Percentiles rank a stretch among this genome's conserved stretches.
phyloP scores from a whole-genome alignment of 2,329 filamentous ascomycete genomes.

The Elsinoe ampelina region DNA sequence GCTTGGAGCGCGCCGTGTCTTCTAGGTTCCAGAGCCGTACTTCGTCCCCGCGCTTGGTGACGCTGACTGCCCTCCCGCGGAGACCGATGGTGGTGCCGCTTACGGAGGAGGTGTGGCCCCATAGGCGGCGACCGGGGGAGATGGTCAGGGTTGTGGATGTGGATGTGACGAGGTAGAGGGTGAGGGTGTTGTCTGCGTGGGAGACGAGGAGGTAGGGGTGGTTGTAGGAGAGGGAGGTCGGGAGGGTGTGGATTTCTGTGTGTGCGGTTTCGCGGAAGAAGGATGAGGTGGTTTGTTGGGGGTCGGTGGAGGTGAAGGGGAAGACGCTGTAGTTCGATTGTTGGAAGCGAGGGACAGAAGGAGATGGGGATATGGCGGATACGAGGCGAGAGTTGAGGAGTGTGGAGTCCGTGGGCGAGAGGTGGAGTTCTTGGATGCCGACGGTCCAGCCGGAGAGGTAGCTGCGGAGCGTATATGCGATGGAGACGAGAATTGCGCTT shows the following conservation, averaged over 20 bases:
- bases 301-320: slow-evolving; percentile 18
- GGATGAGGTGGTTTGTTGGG: slow-evolving; percentile 15
- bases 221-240: slow-evolving; percentile 44
- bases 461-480: slow-evolving; percentile 76
- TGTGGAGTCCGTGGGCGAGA: slow-evolving; percentile 42
- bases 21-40: slow-evolving; percentile 81
- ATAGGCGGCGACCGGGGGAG: slow-evolving; percentile 64
- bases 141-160: slow-evolving; percentile 57
- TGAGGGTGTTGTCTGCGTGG: slow-evolving; percentile 78
- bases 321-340: slow-evolving; percentile 7
- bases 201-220: slow-evolving; percentile 82
- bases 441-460: slow-evolving; percentile 75
- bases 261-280: slow-evolving; percentile 17
- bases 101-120: slow-evolving; percentile 87
- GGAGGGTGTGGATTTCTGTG: slow-evolving; percentile 31
- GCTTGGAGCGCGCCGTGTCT: slow-evolving; percentile 24
- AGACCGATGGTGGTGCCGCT: slow-evolving; percentile 76
- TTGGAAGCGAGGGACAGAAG: slow-evolving; percentile 28
- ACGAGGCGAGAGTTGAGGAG: slow-evolving; percentile 42
- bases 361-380: slow-evolving; percentile 41
- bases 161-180: slow-evolving; percentile 72
- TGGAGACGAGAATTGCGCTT: slow-evolving; percentile 62
- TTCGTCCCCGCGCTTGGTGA: slow-evolving; percentile 63
- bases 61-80: slow-evolving; percentile 80
- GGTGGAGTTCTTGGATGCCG: slow-evolving; percentile 79